Conservation (phyloP, 257 asterid genomes). For the Ophiorrhiza pumila region DNA sequence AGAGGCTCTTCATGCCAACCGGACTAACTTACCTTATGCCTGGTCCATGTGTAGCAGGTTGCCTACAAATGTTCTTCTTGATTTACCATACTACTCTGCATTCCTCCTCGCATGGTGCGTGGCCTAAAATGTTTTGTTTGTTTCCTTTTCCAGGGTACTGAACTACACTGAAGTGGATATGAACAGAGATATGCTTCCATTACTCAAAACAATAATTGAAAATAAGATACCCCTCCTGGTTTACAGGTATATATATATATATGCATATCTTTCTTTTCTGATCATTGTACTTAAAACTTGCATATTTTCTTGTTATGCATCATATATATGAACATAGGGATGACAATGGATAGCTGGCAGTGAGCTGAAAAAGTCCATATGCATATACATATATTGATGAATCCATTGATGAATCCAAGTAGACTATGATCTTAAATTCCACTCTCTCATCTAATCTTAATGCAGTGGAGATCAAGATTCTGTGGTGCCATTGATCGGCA, state of each 20-base stretch:
- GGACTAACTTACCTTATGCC: constrained; percentile 48
- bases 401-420: too few species aligned
- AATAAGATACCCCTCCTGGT: constrained; percentile 32
- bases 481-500: constrained; percentile 64
- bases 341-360: too few species aligned
- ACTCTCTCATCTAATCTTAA: neutral
- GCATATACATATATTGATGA: too few species aligned
- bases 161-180: constrained; percentile 26
- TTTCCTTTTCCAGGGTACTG: constrained; percentile 18
- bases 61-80: too few species aligned
- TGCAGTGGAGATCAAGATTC: constrained; percentile 92
- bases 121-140: too few species aligned
- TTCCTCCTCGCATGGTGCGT: too few species aligned
- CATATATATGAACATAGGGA: too few species aligned
- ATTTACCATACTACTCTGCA: too few species aligned
- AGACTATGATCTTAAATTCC: too few species aligned
- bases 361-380: too few species aligned
- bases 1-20: constrained; percentile 70
- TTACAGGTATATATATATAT: constrained; percentile 29
- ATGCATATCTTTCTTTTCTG: neutral
- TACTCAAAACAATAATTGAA: constrained; percentile 26
- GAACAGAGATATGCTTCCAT: constrained; percentile 31
- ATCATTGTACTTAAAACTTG: neutral
- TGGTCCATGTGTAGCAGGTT: constrained; percentile 84
- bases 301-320: neutral